Evolutionary conservation across 208 protist genomes (phyloP), one percentile per base, ranked within the genome.

Genomic region (Giardia muris): DNA sequence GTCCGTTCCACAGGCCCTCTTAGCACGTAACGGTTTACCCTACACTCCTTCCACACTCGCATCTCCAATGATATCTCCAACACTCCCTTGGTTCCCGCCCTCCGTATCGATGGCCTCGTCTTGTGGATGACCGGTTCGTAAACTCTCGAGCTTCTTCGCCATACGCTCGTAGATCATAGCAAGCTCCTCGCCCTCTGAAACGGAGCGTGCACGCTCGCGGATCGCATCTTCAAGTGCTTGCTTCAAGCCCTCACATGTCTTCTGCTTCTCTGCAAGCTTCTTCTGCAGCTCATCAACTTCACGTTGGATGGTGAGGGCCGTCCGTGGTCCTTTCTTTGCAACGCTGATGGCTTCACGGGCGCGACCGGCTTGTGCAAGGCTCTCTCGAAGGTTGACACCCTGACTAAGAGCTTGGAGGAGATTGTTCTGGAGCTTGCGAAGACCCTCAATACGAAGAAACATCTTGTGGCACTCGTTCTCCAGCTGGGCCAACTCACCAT

Each of bases 391-490:
- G 44, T 90, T 45, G 45, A 90, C 45, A 67, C 87, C 87, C 1
- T 47, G 87, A 22, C 48, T 2, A 4, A 90, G 4, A 43, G 46
- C 2, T 0, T 10, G 46, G 2, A 90, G 43, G 2, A 90, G 44
- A 2, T 44, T 4, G 30, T 44, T 47, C n/a, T 90, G 45, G 2
- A 47, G 2, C 44, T 90, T 90, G 19, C 0, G 46, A 22, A 90
- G 4, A 43, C 10, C 2, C 1, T 90, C 2, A 39, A 90, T 44
- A 4, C 1, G 30, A n/a, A 4, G 10, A 4, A 67, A 2, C 45
- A 47, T 4, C 2, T 47, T 90, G n/a, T 90, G 87, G 45, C n/a
- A 4, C 10, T 90, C 87, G n/a, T 47, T 2, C n/a, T 90, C 87
- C 1, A 90, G 87, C 1, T 43, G 2, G 44, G 87, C 2, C 2